Evolutionary conservation across 371 early-diverging fungal genomes (phyloP), one percentile per base, ranked within the genome.

Genomic region (Rhizopus sp.): DNA sequence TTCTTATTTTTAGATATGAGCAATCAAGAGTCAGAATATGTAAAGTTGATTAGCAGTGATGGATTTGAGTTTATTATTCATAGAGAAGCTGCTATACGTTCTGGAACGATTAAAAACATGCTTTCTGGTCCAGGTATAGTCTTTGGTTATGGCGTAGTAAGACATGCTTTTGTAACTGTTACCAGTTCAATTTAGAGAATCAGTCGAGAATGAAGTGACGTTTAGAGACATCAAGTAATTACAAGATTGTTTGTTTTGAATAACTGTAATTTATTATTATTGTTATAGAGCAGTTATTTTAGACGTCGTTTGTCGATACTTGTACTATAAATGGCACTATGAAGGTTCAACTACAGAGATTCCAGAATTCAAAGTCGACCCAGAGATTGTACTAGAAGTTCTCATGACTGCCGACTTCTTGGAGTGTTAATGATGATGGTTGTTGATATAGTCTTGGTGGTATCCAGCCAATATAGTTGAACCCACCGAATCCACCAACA

Each of bases 371-470:
- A 77, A 77, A 23, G 89, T 97, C 47, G 98, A 95, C 35, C 85
- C 92, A 23, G 93, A 95, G 60, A 72, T 92, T 13, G 92, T 93
- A 0, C 68, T 96, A 55, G 97, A 97, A 63, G 81, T 95, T n/a
- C 70, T 97, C 35, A 94, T 95, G 94, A 95, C 95, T 7, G 92
- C 96, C 0, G 96, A 97, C 66, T 97, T 94, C 65, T 68, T 95
- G 49, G 95, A 95, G 66, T 92, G 93, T 73, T 93, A 66, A 67
- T 52, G 17, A 37, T 37, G 31, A 6, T 33, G 35, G 7, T 56
- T 45, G 41, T 33, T 63, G 72, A 55, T 77, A 78, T 7, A 66
- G n/a, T 2, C 60, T 34, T 9, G 62, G 13, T 13, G 76, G 73
- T 35, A 79, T 58, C 69, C 69, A 79, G 7, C 80, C 80, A 42